Conservation (phyloP, 2,329 filamentous ascomycete species). For the Dryadomyces quercus-mongolicae region DNA sequence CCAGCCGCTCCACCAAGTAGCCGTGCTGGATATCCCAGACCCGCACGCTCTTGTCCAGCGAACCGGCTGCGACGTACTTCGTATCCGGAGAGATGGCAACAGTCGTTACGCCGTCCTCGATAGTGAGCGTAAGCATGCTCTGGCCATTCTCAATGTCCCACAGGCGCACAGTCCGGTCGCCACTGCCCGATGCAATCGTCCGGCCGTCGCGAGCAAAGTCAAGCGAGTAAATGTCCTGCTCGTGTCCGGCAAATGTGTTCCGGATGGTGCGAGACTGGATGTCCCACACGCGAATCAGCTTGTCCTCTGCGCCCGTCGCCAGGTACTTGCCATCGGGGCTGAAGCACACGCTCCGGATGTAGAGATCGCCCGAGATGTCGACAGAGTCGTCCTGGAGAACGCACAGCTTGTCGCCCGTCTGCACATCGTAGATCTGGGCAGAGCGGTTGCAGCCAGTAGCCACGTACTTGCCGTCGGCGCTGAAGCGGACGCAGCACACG, state of each 20-base stretch:
- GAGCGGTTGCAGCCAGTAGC: constrained; percentile 95
- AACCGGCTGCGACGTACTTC: constrained; percentile 86
- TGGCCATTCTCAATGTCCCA: constrained; percentile 87
- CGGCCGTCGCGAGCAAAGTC: constrained; percentile 91
- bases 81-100: constrained; percentile 95
- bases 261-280: constrained; percentile 74
- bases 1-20: constrained; percentile 78
- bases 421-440: constrained; percentile 98
- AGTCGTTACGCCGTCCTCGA: constrained; percentile 94
- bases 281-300: constrained; percentile 95
- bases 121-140: constrained; percentile 74
- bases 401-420: constrained; percentile 75
- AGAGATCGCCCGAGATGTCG: constrained; percentile 81
- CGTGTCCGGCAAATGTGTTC: constrained; percentile 89
- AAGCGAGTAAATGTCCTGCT: constrained; percentile 95
- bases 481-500: constrained; percentile 96
- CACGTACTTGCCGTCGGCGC: constrained; percentile 86
- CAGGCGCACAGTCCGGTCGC: constrained; percentile 84
- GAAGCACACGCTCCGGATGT: constrained; percentile 97
- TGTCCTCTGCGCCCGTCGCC: constrained; percentile 94
- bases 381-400: constrained; percentile 81
- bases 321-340: constrained; percentile 90
- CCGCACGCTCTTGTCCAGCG: constrained; percentile 91
- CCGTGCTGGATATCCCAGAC: constrained; percentile 90
- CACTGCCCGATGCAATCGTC: constrained; percentile 89